Percentiles rank a stretch among this genome's conserved stretches.
phyloP scores from a whole-genome alignment of 257 asterid species.

The Echites panduratus region DNA sequence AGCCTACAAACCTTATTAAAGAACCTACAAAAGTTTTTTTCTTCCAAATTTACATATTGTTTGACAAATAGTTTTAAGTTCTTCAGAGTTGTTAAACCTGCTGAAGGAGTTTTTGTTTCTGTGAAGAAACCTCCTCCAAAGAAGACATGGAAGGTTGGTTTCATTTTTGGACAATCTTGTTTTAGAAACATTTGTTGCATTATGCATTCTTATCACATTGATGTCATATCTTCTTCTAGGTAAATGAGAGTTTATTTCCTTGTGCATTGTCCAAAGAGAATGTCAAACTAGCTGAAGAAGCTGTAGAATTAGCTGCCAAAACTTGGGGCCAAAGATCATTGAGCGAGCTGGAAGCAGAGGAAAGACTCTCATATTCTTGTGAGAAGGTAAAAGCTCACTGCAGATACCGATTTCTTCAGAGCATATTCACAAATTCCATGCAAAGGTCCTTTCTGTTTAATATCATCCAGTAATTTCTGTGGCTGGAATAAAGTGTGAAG shows the following conservation, averaged over 20 bases:
- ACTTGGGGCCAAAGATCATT: constrained; percentile 88
- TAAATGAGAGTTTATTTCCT: constrained; percentile 81
- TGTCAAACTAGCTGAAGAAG: constrained; percentile 71
- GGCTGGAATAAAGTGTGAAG: neutral
- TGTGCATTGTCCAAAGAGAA: constrained; percentile 73
- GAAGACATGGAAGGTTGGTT: constrained; percentile 87
- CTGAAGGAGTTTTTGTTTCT: constrained; percentile 85
- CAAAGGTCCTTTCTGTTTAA: neutral
- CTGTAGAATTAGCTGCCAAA: constrained; percentile 78
- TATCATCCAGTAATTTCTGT: neutral
- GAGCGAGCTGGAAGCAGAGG: constrained; percentile 97
- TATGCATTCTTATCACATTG: constrained; percentile 16
- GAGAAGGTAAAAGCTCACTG: constrained; percentile 66
- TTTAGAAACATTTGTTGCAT: constrained; percentile 12
- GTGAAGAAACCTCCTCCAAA: constrained; percentile 79
- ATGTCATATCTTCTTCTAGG: constrained; percentile 42
- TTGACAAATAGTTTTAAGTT: constrained; percentile 22
- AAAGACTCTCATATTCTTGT: constrained; percentile 89
- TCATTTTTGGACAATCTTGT: constrained; percentile 6
- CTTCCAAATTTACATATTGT: constrained; percentile 15
- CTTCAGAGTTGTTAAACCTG: constrained; percentile 81
- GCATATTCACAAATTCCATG: neutral
- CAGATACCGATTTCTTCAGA: constrained; percentile 9
- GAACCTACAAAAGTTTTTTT: constrained; percentile 5
- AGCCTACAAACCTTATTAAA: neutral